Evolutionary conservation across 75 land plant species (phyloP), one percentile per base, ranked within the genome.

Genomic region (Selaginella tamariscina): DNA sequence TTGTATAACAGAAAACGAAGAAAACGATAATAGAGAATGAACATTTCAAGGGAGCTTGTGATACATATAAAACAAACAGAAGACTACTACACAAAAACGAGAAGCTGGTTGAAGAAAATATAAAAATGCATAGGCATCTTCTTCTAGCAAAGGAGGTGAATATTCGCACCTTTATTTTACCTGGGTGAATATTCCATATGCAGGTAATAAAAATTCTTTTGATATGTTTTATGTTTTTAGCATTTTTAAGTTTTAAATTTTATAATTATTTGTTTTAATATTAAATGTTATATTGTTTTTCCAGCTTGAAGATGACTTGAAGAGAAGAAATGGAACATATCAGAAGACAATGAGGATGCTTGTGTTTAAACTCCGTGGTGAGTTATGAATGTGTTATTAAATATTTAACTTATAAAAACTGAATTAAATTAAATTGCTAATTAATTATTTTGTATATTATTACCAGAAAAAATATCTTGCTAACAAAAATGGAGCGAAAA

Each of bases 21-120:
- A 77, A 54, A 33, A 77, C 79, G n/a, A 77, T 72, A 24, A 31
- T 73, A 0, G 76, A 77, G 56, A 77, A 77, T 32, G 79, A 77
- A n/a, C 66, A 77, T 77, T 0, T 39, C 65, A 21, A 69, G 32
- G 31, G 79, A 77, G 63, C 55, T 77, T 13, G 65, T 26, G 55
- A 68, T 70, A 44, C 79, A 77, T 44, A 65, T 69, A 20, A 75
- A 69, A n/a, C 76, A 73, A 39, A 73, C 79, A 29, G 75, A 54
- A 27, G 64, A 49, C 32, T 77, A 27, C 31, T 63, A 1, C 63
- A 77, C 23, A 74, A 73, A 55, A 72, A 77, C 72, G 68, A 73
- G 68, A 73, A 70, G 28, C 31, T 77, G 59, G 65, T 73, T 15
- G 57, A 49, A 22, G 79, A 77, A 68, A 73, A 68, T 32, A 68